Evolutionary conservation across 345 rosid species (phyloP), one percentile per base, ranked within the genome.

Genomic region (Bruguiera gymnorhiza): DNA sequence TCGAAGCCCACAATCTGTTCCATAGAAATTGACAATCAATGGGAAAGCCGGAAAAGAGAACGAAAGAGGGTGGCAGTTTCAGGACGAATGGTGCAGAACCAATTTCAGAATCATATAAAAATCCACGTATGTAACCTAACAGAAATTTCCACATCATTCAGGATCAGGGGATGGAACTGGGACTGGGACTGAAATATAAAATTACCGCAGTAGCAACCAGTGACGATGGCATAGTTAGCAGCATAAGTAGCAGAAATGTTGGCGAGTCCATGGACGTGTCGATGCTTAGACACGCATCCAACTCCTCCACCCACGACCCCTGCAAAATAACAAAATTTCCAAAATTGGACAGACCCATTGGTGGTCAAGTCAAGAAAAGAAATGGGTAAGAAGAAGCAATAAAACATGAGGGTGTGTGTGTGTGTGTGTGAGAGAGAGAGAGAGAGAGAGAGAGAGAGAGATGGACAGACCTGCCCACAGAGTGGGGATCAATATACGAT

Each of bases 121-220:
- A 34, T 34, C 37, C 37, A 34, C 37, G 37, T 34, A 34, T 1
- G 37, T 7, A 7, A 34, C 8, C 9, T 34, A 8, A 9, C 37
- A 34, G 37, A 34, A 34, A 34, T 34, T 34, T 6, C 37, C 37
- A 34, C 37, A 34, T 34, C 37, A 34, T 7, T 34, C 37, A 1
- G 37, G 37, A 34, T 34, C 37, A 34, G 10, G 37, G 37, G 37
- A 34, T 34, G 37, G 34, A 31, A 31, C 5, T 31, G 34, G 11
- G 29, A 34, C 37, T 18, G 20, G 62, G 67, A 4, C 11, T 8
- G 26, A 55, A 18, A 24, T 11, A 8, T 11, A 37, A 16, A 26
- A 55, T 63, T 81, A 91, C 98, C 98, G 29, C 96, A 87, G 68
- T 92, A 92, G 81, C 86, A 92, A 70, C 86, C 91, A 23, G 86